Conservation (phyloP, 2,329 filamentous ascomycete species). For the Trichoderma brevicompactum region DNA sequence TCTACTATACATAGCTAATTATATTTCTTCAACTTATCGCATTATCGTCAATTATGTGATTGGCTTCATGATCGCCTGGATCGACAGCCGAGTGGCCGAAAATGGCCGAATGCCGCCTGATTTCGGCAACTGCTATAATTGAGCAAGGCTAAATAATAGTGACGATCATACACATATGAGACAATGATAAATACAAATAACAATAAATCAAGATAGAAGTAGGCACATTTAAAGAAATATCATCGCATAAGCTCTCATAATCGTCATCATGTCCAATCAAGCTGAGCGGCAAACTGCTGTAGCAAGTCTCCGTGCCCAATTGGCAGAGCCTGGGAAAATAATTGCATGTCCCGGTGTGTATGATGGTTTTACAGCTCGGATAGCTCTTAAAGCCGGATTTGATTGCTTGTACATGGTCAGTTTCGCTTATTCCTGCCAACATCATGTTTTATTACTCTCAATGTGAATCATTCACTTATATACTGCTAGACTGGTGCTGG, state of each 20-base stretch:
- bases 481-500: slow-evolving; percentile 61
- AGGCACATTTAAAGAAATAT: background rate
- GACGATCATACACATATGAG: background rate
- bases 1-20: background rate
- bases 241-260: background rate
- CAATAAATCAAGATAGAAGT: background rate
- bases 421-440: background rate
- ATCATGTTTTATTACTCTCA: too few relatives aligned
- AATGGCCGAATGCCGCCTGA: background rate
- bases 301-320: slow-evolving; percentile 32
- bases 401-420: slow-evolving; percentile 69
- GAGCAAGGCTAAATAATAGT: too few relatives aligned
- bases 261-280: slow-evolving; percentile 10
- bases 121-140: background rate
- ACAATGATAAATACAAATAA: background rate
- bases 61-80: background rate
- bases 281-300: slow-evolving; percentile 16
- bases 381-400: slow-evolving; percentile 66
- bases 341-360: slow-evolving; percentile 69
- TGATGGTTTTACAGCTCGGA: slow-evolving; percentile 68
- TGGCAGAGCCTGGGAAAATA: slow-evolving; percentile 46
- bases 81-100: background rate
- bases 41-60: background rate
- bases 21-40: too few relatives aligned
- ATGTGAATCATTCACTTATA: background rate